Evolutionary conservation across 495 filamentous ascomycete species (phyloP).

Genomic region (Letharia columbiana): DNA sequence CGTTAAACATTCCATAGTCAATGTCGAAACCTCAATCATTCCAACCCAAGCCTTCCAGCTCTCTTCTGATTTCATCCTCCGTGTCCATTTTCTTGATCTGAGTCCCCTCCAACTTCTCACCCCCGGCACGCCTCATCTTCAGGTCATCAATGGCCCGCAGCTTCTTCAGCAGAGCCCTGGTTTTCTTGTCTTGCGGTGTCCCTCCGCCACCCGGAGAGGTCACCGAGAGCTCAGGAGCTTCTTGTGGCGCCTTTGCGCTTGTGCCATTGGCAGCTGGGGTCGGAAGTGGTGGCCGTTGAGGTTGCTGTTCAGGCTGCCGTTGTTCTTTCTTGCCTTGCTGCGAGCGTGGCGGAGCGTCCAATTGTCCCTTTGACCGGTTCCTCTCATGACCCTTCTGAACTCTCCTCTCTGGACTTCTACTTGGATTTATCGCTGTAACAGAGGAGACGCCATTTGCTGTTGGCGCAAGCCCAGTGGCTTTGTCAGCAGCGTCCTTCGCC

Average conservation of each 20-base stretch:
- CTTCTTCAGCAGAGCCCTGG: slow-evolving; percentile 88
- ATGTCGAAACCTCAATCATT: slow-evolving; percentile 15
- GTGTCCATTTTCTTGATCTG: slow-evolving; percentile 98
- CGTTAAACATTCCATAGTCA: neutral
- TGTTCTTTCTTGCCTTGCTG: slow-evolving; percentile 34
- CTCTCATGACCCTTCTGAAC: slow-evolving; percentile 45
- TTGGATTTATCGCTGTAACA: slow-evolving; percentile 19
- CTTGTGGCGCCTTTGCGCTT: slow-evolving; percentile 25
- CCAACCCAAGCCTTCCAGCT: slow-evolving; percentile 60
- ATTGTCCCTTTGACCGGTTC: slow-evolving; percentile 49
- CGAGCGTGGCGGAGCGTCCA: slow-evolving; percentile 32
- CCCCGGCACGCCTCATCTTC: slow-evolving; percentile 86
- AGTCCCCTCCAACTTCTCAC: slow-evolving; percentile 95
- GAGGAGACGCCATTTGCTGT: slow-evolving; percentile 25
- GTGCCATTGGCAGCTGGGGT: slow-evolving; percentile 19
- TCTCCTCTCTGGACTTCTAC: slow-evolving; percentile 58
- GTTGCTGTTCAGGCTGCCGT: slow-evolving; percentile 16
- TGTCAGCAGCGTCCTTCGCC: slow-evolving; percentile 63
- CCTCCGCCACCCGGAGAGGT: slow-evolving; percentile 37
- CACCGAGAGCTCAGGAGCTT: slow-evolving; percentile 40
- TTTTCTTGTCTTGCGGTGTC: slow-evolving; percentile 70
- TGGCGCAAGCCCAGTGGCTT: slow-evolving; percentile 35
- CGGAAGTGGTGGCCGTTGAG: slow-evolving; percentile 18
- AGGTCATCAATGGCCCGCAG: slow-evolving; percentile 94
- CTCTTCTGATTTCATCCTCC: slow-evolving; percentile 70